These are phyloP conservation scores for Colletotrichum acutatum DNA, from an alignment of 2,329 filamentous ascomycete genomes.

Conservation along the genomic window DNA sequence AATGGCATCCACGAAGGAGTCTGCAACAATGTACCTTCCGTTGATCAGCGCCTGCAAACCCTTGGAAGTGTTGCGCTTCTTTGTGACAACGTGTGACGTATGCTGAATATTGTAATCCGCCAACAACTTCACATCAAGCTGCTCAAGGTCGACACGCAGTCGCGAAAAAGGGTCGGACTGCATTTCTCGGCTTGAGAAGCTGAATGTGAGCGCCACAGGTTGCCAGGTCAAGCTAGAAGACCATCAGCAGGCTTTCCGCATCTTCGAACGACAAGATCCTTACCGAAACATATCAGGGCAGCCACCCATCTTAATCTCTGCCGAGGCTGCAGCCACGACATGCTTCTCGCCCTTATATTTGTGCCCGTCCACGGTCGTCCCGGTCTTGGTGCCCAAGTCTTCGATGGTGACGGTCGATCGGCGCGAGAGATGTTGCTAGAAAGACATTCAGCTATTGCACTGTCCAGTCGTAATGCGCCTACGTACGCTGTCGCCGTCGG, in stretches of 20 bases:
- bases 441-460: not conserved
- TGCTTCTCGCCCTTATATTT: slow-evolving; percentile 72
- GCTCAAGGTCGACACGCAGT: slow-evolving; percentile 76
- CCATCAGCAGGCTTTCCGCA: not conserved
- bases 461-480: not conserved
- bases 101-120: slow-evolving; percentile 74
- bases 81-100: slow-evolving; percentile 90
- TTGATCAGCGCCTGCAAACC: slow-evolving; percentile 89
- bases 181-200: slow-evolving; percentile 76
- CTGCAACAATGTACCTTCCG: slow-evolving; percentile 79
- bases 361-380: slow-evolving; percentile 81
- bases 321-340: slow-evolving; percentile 63
- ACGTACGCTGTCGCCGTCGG: slow-evolving; percentile 74
- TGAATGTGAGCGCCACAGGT: slow-evolving; percentile 84
- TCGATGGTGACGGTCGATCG: slow-evolving; percentile 79
- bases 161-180: slow-evolving; percentile 72
- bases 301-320: slow-evolving; percentile 77
- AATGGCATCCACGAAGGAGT: slow-evolving; percentile 79
- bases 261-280: not conserved
- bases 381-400: slow-evolving; percentile 86
- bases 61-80: slow-evolving; percentile 89
- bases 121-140: slow-evolving; percentile 88
- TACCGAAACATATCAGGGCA: slow-evolving; percentile 73
- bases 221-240: slow-evolving; percentile 77
- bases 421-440: slow-evolving; percentile 68